Conservation (phyloP, 805 yeast species). For the Debaryomyces castellii region DNA sequence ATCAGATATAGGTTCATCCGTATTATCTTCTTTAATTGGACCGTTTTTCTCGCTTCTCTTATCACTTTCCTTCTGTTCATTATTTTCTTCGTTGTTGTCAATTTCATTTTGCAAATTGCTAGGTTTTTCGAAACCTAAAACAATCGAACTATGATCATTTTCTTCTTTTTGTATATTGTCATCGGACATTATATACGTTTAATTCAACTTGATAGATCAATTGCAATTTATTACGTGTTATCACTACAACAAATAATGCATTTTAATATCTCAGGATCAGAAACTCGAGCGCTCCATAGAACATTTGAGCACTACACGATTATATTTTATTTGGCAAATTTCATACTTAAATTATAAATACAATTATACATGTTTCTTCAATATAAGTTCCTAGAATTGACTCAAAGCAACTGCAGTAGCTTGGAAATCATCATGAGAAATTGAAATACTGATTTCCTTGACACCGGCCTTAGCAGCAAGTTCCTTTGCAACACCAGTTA, state of each 20-base stretch:
- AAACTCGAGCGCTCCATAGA: background rate
- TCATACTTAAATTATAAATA: too few species aligned
- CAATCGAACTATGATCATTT: background rate
- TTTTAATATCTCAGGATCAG: background rate
- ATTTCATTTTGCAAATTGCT: background rate
- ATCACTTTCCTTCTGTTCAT: background rate
- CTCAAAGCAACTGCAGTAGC: constrained; percentile 95
- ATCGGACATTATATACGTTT: constrained; percentile 4
- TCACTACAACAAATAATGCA: background rate
- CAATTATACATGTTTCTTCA: background rate
- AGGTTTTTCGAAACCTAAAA: background rate
- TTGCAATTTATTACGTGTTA: background rate
- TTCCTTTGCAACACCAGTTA: constrained; percentile 72
- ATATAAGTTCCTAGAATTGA: constrained; percentile 36
- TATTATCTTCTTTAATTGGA: too few species aligned
- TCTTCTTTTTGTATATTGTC: constrained; percentile 3
- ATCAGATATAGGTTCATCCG: too few species aligned
- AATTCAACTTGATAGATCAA: background rate
- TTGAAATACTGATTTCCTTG: constrained; percentile 75
- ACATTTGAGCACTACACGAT: background rate
- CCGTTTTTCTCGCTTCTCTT: background rate
- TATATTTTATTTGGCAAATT: too few species aligned
- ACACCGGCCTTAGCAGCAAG: constrained; percentile 76
- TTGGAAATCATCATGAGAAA: constrained; percentile 95
- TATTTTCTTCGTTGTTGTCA: background rate